These are phyloP conservation scores for Sugiyamaella lignohabitans DNA, from an alignment of 805 yeast genomes.

Conservation along the genomic window DNA sequence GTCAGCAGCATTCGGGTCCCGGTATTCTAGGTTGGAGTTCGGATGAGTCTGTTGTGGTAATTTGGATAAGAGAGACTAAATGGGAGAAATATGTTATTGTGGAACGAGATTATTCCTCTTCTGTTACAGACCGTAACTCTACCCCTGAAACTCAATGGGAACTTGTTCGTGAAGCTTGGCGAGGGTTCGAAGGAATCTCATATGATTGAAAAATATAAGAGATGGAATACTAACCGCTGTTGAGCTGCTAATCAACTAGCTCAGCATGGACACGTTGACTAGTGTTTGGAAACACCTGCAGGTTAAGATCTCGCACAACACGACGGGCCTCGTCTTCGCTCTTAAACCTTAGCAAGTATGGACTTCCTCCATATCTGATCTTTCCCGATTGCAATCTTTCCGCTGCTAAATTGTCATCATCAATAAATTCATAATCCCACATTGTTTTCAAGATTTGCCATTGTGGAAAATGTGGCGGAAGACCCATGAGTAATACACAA, in stretches of 20 bases:
- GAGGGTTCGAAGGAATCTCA: constrained; percentile 41
- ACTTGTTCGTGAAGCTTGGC: constrained; percentile 66
- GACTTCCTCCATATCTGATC: constrained; percentile 29
- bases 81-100: constrained; percentile 84
- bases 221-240: neutral
- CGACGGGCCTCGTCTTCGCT: constrained; percentile 28
- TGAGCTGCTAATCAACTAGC: constrained; percentile 24
- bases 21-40: constrained; percentile 71
- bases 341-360: constrained; percentile 28
- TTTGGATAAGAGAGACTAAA: constrained; percentile 62
- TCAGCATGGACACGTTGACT: constrained; percentile 26
- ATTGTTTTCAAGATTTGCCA: constrained; percentile 23
- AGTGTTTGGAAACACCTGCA: constrained; percentile 25
- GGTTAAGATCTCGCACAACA: constrained; percentile 27
- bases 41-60: constrained; percentile 61
- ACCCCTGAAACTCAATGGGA: constrained; percentile 41
- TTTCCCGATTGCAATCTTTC: constrained; percentile 28
- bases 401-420: constrained; percentile 28
- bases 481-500: constrained; percentile 30
- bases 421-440: constrained; percentile 31
- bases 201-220: constrained; percentile 34
- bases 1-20: constrained; percentile 22
- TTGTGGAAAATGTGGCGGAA: constrained; percentile 23
- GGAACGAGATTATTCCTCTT: constrained; percentile 36
- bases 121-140: constrained; percentile 20